phyloP scores from a whole-genome alignment of 805 yeast genomes.

The Komagataella pseudopastoris region DNA sequence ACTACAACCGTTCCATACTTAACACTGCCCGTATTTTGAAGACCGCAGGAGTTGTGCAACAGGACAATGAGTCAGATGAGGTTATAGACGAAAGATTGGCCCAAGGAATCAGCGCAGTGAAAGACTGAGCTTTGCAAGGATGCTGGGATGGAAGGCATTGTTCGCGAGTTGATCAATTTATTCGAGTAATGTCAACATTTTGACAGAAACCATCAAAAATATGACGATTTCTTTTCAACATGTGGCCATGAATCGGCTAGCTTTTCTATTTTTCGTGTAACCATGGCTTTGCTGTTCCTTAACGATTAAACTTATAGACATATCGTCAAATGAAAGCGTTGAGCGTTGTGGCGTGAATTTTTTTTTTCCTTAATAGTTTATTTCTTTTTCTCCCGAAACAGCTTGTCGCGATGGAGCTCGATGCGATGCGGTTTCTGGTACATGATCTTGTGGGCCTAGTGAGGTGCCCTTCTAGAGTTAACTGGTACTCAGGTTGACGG shows the following conservation, averaged over 20 bases:
- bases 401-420: background rate
- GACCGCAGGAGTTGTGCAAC: constrained; percentile 43
- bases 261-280: background rate
- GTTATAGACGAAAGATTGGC: background rate
- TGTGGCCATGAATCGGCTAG: no score
- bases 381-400: background rate
- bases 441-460: background rate
- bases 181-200: background rate
- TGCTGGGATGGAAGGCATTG: no score
- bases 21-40: constrained; percentile 45
- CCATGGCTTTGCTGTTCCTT: background rate
- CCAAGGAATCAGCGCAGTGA: background rate
- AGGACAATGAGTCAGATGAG: constrained; percentile 2
- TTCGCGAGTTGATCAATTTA: background rate
- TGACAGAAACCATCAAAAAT: no score
- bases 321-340: background rate
- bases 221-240: no score
- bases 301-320: background rate
- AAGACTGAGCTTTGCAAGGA: background rate
- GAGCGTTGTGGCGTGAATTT: background rate
- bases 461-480: background rate
- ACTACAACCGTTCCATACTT: constrained; percentile 35
- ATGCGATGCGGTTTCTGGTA: background rate
- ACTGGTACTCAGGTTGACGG: background rate
- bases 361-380: background rate